These are phyloP conservation scores for Penicillium canariense DNA, from an alignment of 495 filamentous ascomycete species.

Conservation along the genomic window DNA sequence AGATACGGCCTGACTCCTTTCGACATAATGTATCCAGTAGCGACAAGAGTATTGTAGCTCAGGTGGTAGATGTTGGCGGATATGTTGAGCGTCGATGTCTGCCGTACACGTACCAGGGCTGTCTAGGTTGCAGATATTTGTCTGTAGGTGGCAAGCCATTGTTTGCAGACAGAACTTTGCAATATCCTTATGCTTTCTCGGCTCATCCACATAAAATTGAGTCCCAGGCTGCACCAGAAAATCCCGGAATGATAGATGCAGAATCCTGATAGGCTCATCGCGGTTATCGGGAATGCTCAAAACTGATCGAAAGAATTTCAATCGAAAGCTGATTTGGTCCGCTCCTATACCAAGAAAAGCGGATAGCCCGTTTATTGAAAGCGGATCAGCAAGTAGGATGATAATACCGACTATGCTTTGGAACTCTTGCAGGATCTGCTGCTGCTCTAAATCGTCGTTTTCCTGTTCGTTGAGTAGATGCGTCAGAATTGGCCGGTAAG, in stretches of 20 bases:
- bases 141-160: background rate
- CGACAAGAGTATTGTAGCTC: background rate
- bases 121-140: background rate
- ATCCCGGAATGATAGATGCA: slow-evolving; percentile 30
- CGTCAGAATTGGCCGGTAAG: slow-evolving; percentile 24
- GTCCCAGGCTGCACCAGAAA: slow-evolving; percentile 19
- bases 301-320: slow-evolving; percentile 14
- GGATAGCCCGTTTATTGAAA: slow-evolving; percentile 14
- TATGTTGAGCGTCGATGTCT: background rate
- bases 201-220: background rate
- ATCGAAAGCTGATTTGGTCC: slow-evolving; percentile 6
- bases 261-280: slow-evolving; percentile 12
- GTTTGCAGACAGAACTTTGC: background rate
- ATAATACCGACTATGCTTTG: slow-evolving; percentile 25
- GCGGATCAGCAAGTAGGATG: slow-evolving; percentile 23
- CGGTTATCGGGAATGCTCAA: slow-evolving; percentile 10
- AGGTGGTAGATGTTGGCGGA: background rate
- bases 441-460: no score
- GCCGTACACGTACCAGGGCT: background rate
- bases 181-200: background rate
- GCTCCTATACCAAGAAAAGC: slow-evolving; percentile 3
- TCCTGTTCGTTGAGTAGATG: slow-evolving; percentile 20
- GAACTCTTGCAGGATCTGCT: slow-evolving; percentile 20
- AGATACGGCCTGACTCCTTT: background rate
- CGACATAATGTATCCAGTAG: background rate